phyloP scores from a whole-genome alignment of 2,329 filamentous ascomycete species.

The Xylaria sp. region DNA sequence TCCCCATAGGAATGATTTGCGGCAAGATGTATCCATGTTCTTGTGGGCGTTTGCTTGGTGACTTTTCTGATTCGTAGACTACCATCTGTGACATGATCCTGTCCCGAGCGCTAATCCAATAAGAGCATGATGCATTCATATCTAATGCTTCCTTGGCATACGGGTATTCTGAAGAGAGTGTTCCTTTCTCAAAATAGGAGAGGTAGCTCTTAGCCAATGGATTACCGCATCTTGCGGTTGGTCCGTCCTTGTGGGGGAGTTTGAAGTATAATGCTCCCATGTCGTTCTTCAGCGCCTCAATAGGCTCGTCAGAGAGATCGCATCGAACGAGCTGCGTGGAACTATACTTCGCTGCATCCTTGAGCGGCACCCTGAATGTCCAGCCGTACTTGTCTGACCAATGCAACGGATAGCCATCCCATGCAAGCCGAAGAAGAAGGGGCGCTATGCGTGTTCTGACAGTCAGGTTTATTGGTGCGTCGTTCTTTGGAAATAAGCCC shows the following conservation, averaged over 20 bases:
- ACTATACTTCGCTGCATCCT: slow-evolving; percentile 68
- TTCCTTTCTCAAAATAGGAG: slow-evolving; percentile 88
- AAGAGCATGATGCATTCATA: slow-evolving; percentile 98
- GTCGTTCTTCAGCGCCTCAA: slow-evolving; percentile 70
- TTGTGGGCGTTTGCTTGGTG: slow-evolving; percentile 17
- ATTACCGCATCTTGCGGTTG: slow-evolving; percentile 79
- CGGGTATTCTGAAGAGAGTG: slow-evolving; percentile 81
- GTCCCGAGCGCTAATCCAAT: slow-evolving; percentile 97
- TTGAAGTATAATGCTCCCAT: slow-evolving; percentile 78
- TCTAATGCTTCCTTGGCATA: slow-evolving; percentile 95
- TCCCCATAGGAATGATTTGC: slow-evolving; percentile 97
- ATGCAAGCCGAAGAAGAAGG: slow-evolving; percentile 79
- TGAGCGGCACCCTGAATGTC: slow-evolving; percentile 79
- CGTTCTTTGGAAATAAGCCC: slow-evolving; percentile 76
- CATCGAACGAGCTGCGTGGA: slow-evolving; percentile 75
- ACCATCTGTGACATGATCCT: slow-evolving; percentile 96
- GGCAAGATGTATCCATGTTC: slow-evolving; percentile 84
- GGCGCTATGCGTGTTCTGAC: slow-evolving; percentile 89
- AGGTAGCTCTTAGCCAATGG: slow-evolving; percentile 93
- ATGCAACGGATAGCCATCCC: slow-evolving; percentile 86
- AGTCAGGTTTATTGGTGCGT: slow-evolving; percentile 74
- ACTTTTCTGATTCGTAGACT: slow-evolving; percentile 75
- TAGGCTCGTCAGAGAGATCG: slow-evolving; percentile 77
- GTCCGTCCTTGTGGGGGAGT: slow-evolving; percentile 94
- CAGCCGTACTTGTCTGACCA: slow-evolving; percentile 96